Evolutionary conservation across 805 yeast species (phyloP), one percentile per base, ranked within the genome.

Genomic region (Yarrowia sp.): DNA sequence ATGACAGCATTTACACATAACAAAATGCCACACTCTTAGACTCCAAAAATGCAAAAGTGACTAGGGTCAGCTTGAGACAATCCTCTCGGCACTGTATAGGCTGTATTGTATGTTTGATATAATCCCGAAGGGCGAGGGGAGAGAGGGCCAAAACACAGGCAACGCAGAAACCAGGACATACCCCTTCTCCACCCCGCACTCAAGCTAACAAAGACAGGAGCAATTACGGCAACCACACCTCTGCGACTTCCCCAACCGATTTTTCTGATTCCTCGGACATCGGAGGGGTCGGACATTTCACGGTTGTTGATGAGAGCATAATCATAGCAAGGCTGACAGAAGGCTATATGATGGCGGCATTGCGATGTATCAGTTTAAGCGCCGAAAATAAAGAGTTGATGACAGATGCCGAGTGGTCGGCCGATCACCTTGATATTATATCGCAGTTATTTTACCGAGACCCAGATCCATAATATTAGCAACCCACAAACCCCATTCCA

Each of bases 1-100:
- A 51, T 51, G 58, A 51, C 41, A 51, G 41, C 21, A 16, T 51
- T 51, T 51, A 51, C 58, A 19, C 54, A 48, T 8, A 12, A 17
- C 38, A 32, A 30, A 48, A 48, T 21, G 36, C 26, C 54, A 48
- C 38, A 2, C 12, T 4, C 26, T 32, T 32, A 48, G 38, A 10
- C 54, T 48, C 54, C 14, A 19, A 32, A 41, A 19, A 21, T 33
- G 12, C 36, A n/a, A n/a, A n/a, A n/a, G n/a, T n/a, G n/a, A n/a
- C n/a, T n/a, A 26, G 30, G 30, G 30, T 26, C 30, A 5, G 30
- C 8, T 26, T 26, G 30, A 26, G 30, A 26, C 30, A 26, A n/a
- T n/a, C n/a, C 30, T 26, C 30, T 26, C 30, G 8, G 8, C 30
- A 8, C 30, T 26, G 30, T 26, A 26, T 26, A 26, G 8, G 8